phyloP scores from a whole-genome alignment of 805 yeast genomes.

The Spathaspora arborariae region DNA sequence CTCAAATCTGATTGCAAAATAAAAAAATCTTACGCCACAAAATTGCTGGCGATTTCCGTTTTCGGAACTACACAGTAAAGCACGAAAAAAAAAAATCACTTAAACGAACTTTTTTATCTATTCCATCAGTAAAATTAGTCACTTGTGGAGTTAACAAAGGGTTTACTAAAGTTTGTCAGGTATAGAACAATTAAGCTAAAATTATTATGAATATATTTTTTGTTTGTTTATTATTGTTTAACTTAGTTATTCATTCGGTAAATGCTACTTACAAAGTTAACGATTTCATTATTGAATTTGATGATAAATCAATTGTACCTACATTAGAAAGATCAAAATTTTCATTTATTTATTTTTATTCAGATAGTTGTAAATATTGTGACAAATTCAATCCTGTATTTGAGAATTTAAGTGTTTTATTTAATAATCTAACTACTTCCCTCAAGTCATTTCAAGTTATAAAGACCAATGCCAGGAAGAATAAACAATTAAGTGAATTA shows the following conservation, averaged over 20 bases:
- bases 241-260: background rate
- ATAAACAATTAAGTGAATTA: conserved; percentile 29
- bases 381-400: conserved; percentile 28
- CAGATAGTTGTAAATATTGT: conserved; percentile 36
- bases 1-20: conserved; percentile 1
- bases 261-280: background rate
- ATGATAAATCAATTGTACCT: conserved; percentile 10
- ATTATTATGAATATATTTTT: background rate
- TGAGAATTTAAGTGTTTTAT: conserved; percentile 40
- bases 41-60: background rate
- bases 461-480: conserved; percentile 25
- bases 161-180: background rate
- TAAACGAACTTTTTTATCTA: conserved; percentile 1
- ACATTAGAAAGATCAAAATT: conserved; percentile 20
- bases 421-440: conserved; percentile 20
- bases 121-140: conserved; percentile 1
- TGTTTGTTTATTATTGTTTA: background rate
- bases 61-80: background rate
- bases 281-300: conserved; percentile 9
- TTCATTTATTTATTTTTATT: conserved; percentile 46
- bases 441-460: conserved; percentile 26
- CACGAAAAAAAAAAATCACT: background rate
- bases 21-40: background rate
- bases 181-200: no score
- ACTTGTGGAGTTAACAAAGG: background rate